phyloP scores from a whole-genome alignment of 306 rosid species.

The Prosopis cineraria region DNA sequence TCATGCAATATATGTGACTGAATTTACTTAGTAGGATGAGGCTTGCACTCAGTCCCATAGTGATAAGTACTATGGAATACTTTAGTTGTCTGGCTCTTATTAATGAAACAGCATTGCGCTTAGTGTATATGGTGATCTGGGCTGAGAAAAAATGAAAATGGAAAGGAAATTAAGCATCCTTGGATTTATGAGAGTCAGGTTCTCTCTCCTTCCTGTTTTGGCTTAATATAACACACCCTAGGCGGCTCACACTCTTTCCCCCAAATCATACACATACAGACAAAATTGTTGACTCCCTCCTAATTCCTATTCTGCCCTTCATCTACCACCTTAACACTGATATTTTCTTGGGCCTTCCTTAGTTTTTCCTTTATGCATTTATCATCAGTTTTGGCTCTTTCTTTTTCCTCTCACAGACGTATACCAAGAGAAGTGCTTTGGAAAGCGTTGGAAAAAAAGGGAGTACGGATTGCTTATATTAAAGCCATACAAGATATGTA shows the following conservation, averaged over 20 bases:
- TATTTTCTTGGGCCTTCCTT: background rate
- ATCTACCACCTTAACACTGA: background rate
- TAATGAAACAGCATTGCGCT: background rate
- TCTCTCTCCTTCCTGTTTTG: background rate
- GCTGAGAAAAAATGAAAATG: background rate
- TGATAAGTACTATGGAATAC: background rate
- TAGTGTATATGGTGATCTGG: background rate
- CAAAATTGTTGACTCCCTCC: background rate
- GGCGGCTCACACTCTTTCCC: background rate
- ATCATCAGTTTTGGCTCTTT: background rate
- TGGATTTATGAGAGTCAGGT: background rate
- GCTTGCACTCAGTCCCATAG: background rate
- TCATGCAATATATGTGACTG: no score
- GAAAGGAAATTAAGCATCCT: background rate
- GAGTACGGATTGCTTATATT: no score
- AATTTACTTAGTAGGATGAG: background rate
- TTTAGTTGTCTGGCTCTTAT: background rate
- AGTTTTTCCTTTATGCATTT: background rate
- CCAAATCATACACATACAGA: background rate
- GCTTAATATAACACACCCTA: background rate
- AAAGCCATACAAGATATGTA: no score
- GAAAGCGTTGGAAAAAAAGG: no score
- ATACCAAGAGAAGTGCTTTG: no score
- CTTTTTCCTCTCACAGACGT: background rate
- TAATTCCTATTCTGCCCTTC: background rate